These are phyloP conservation scores for Trichoderma citrinoviride DNA, from an alignment of 2,329 filamentous ascomycete species.

Conservation along the genomic window DNA sequence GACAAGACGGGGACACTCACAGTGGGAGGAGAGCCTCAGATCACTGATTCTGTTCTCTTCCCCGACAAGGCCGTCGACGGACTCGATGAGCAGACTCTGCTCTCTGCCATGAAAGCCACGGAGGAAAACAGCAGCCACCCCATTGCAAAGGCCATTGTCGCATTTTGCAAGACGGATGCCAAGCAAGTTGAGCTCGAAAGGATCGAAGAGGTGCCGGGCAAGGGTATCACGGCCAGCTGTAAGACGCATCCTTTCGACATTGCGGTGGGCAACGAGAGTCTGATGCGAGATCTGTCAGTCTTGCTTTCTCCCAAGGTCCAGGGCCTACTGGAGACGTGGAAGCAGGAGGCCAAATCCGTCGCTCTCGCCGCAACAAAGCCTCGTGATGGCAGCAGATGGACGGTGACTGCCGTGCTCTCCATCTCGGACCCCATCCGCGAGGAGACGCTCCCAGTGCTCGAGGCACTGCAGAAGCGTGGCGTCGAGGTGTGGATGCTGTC, in stretches of 20 bases:
- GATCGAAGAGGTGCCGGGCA: constrained; percentile 68
- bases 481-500: constrained; percentile 89
- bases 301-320: constrained; percentile 37
- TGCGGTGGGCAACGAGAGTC: constrained; percentile 68
- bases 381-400: constrained; percentile 36
- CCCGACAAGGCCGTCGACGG: constrained; percentile 29
- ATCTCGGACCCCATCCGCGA: constrained; percentile 78
- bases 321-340: constrained; percentile 53
- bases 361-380: constrained; percentile 53
- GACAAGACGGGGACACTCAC: constrained; percentile 88
- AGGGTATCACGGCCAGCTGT: constrained; percentile 63
- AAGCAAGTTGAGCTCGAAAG: constrained; percentile 37
- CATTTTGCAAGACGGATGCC: constrained; percentile 52
- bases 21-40: constrained; percentile 65
- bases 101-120: constrained; percentile 57
- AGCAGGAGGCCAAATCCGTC: constrained; percentile 61
- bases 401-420: constrained; percentile 65
- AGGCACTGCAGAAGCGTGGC: constrained; percentile 60
- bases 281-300: constrained; percentile 56
- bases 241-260: constrained; percentile 45
- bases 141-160: constrained; percentile 66
- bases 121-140: constrained; percentile 75
- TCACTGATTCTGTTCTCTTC: constrained; percentile 55
- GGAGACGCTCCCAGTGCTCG: constrained; percentile 65
- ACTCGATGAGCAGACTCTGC: constrained; percentile 34